A percentile compares a stretch with the other conserved stretches of the same genome.
Conservation (phyloP, 1,284 basidiomycete genomes). For the Amylostereum areolatum region DNA sequence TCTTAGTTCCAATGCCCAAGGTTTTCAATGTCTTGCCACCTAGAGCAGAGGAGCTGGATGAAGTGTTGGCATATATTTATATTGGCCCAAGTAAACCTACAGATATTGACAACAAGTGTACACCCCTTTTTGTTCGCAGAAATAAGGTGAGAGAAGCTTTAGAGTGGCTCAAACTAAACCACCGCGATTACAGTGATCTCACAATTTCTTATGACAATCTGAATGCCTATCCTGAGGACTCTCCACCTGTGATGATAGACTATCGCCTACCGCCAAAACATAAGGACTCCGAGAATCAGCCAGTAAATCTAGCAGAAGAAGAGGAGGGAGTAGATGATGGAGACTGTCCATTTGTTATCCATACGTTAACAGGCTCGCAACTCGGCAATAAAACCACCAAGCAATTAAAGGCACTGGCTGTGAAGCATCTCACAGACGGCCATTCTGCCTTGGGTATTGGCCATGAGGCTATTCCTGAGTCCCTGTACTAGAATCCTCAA, state of each 20-base stretch:
- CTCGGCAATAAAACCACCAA: slow-evolving; percentile 5
- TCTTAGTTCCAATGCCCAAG: slow-evolving; percentile 26
- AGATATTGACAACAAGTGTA: slow-evolving; percentile 22
- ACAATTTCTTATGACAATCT: slow-evolving; percentile 28
- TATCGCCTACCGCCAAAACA: neutral
- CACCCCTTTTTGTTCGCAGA: slow-evolving; percentile 27
- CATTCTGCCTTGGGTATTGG: slow-evolving; percentile 15
- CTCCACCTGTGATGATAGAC: slow-evolving; percentile 20
- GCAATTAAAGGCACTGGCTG: slow-evolving; percentile 4
- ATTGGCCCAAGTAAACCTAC: slow-evolving; percentile 26
- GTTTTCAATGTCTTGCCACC: slow-evolving; percentile 29
- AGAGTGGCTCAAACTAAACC: slow-evolving; percentile 32
- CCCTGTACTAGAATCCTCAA: slow-evolving; percentile 23
- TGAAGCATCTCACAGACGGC: slow-evolving; percentile 8
- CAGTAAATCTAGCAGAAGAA: slow-evolving; percentile 10
- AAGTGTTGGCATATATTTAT: slow-evolving; percentile 30
- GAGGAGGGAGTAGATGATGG: slow-evolving; percentile 25
- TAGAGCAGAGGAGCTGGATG: slow-evolving; percentile 24
- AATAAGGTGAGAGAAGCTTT: slow-evolving; percentile 24
- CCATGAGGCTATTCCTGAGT: slow-evolving; percentile 13
- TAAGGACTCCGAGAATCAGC: neutral
- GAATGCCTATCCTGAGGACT: slow-evolving; percentile 23
- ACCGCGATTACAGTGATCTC: slow-evolving; percentile 30
- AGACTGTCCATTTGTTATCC: slow-evolving; percentile 28
- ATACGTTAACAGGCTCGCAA: slow-evolving; percentile 26